phyloP scores from a whole-genome alignment of 2,329 filamentous ascomycete genomes.

The Calycina marina region DNA sequence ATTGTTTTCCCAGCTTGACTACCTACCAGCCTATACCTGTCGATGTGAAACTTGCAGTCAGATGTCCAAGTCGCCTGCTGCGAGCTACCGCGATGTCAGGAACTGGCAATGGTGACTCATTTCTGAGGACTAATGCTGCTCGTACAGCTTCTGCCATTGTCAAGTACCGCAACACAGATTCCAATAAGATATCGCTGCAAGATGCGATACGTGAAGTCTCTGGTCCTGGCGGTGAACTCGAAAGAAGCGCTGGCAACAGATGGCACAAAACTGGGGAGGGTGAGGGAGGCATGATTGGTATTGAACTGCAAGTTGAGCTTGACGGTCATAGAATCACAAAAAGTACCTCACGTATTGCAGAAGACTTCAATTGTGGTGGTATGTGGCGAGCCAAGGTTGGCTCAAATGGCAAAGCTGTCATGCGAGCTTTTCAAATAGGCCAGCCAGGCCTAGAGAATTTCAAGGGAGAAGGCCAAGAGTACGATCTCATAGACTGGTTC shows the following conservation, averaged over 20 bases:
- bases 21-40: slow-evolving; percentile 18
- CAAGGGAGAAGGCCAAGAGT: slow-evolving; percentile 20
- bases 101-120: slow-evolving; percentile 82
- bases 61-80: slow-evolving; percentile 11
- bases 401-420: slow-evolving; percentile 39
- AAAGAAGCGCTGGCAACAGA: slow-evolving; percentile 56
- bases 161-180: slow-evolving; percentile 34
- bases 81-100: slow-evolving; percentile 47
- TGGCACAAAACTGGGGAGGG: slow-evolving; percentile 67
- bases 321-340: slow-evolving; percentile 29
- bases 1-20: slow-evolving; percentile 40
- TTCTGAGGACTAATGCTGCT: slow-evolving; percentile 56
- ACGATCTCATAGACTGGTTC: slow-evolving; percentile 19
- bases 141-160: slow-evolving; percentile 62
- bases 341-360: slow-evolving; percentile 40
- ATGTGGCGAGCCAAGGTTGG: slow-evolving; percentile 76
- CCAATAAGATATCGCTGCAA: slow-evolving; percentile 29
- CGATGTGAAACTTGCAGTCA: slow-evolving; percentile 13
- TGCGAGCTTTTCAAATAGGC: slow-evolving; percentile 36
- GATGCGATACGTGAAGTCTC: slow-evolving; percentile 49
- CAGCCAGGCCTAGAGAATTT: slow-evolving; percentile 20
- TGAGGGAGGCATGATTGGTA: slow-evolving; percentile 74
- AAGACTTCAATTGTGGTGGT: slow-evolving; percentile 73
- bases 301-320: slow-evolving; percentile 41
- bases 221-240: slow-evolving; percentile 58